A percentile compares a stretch with the other conserved stretches of the same genome.
These are phyloP conservation scores for Xylona heveae DNA, from an alignment of 495 filamentous ascomycete genomes.

Conservation along the genomic window DNA sequence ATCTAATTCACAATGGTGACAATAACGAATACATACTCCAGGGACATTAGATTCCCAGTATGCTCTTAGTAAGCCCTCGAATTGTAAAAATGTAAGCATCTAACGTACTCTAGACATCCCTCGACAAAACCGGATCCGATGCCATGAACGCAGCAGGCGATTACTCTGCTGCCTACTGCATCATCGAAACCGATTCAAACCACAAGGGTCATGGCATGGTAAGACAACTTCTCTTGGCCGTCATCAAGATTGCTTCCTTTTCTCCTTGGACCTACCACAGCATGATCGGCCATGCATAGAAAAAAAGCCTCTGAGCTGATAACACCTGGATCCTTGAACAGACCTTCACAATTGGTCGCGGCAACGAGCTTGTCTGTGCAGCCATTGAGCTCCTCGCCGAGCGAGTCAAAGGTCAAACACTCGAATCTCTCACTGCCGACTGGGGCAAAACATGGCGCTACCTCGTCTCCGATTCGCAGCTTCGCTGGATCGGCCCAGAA, in stretches of 20 bases:
- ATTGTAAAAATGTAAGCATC: too few species aligned
- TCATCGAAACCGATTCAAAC: conserved; percentile 58
- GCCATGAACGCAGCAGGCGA: conserved; percentile 94
- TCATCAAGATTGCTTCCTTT: conserved; percentile 1
- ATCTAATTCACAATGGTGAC: too few species aligned
- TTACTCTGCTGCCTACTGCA: conserved; percentile 85
- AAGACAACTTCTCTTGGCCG: conserved; percentile 5
- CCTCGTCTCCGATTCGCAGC: conserved; percentile 72
- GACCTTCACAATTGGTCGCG: conserved; percentile 94
- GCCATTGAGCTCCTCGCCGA: conserved; percentile 60
- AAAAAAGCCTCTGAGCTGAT: conserved; percentile 3
- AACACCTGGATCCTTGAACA: too few species aligned
- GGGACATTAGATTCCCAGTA: too few species aligned
- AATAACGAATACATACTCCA: too few species aligned
- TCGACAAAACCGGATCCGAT: conserved; percentile 89
- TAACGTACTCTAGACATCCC: conserved; percentile 40
- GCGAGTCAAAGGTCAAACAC: conserved; percentile 48
- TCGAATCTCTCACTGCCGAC: conserved; percentile 53
- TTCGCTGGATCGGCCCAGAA: conserved; percentile 90
- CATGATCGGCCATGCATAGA: background rate
- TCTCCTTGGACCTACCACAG: conserved; percentile 1
- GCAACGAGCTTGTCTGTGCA: conserved; percentile 80
- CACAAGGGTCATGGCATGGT: conserved; percentile 78
- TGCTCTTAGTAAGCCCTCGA: too few species aligned
- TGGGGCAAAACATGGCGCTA: conserved; percentile 84